Evolutionary conservation across 306 rosid species (phyloP).

Genomic region (Cucurbita maxima): DNA sequence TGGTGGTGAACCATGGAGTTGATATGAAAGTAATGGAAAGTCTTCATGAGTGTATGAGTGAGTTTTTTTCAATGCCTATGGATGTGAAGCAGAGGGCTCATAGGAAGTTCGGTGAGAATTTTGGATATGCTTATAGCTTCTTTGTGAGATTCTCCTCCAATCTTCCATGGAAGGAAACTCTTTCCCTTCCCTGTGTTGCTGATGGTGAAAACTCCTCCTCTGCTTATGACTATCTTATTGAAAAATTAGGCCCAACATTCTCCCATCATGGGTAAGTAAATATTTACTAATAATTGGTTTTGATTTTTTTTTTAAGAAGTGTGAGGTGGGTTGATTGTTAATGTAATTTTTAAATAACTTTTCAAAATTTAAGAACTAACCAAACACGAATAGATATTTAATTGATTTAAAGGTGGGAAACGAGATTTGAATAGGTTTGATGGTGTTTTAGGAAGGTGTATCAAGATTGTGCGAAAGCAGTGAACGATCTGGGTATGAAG

Average conservation of each 20-base stretch:
- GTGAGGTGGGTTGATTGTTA: no score
- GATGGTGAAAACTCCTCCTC: background rate
- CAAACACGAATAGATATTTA: no score
- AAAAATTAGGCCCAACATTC: background rate
- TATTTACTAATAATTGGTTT: no score
- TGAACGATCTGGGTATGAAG: background rate
- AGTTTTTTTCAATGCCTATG: background rate
- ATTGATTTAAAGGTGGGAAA: no score
- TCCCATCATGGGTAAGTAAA: background rate
- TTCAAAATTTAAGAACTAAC: no score
- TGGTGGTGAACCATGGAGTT: background rate
- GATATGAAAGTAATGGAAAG: background rate
- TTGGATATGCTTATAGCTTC: background rate
- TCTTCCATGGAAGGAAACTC: conserved; percentile 8
- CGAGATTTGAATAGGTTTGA: background rate
- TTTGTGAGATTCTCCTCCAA: background rate
- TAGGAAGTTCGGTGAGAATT: background rate
- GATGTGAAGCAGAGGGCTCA: background rate
- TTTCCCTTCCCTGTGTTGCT: background rate
- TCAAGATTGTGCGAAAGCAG: background rate
- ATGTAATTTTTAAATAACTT: no score
- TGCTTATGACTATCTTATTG: background rate
- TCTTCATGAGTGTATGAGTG: background rate
- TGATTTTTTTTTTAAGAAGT: no score
- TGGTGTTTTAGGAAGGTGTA: background rate